phyloP scores from a whole-genome alignment of 2,329 filamentous ascomycete genomes.

The Seiridium cupressi region DNA sequence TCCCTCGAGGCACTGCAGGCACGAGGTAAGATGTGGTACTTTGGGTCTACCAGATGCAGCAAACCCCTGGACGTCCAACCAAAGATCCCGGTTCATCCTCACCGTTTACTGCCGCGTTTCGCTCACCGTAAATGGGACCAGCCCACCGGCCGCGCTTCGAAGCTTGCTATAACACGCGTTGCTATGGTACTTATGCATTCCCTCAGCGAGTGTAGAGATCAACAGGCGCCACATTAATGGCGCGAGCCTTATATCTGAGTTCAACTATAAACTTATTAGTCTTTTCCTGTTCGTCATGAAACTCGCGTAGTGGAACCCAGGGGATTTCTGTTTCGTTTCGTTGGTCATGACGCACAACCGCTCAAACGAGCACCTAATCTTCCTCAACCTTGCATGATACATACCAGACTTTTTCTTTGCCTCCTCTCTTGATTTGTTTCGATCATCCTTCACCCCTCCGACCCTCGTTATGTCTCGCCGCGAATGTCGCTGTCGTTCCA shows the following conservation, averaged over 20 bases:
- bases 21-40: not conserved
- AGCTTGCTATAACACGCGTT: not conserved
- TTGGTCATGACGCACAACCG: not conserved
- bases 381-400: too few relatives aligned
- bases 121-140: conserved; percentile 6
- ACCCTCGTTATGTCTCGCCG: too few relatives aligned
- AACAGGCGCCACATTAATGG: not conserved
- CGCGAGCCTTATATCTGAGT: conserved; percentile 1
- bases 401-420: too few relatives aligned
- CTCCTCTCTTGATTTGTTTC: too few relatives aligned
- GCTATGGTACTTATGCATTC: not conserved
- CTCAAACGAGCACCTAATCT: too few relatives aligned
- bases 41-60: not conserved
- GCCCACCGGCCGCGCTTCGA: not conserved
- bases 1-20: not conserved
- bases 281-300: not conserved
- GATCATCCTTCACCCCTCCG: too few relatives aligned
- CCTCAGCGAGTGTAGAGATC: not conserved
- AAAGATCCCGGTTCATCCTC: not conserved
- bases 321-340: not conserved
- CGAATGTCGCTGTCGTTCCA: too few relatives aligned
- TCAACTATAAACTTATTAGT: conserved; percentile 5
- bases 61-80: not conserved
- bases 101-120: not conserved
- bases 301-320: not conserved